Conservation (phyloP, 352 stramenopile species). For the Pythium apleroticum region DNA sequence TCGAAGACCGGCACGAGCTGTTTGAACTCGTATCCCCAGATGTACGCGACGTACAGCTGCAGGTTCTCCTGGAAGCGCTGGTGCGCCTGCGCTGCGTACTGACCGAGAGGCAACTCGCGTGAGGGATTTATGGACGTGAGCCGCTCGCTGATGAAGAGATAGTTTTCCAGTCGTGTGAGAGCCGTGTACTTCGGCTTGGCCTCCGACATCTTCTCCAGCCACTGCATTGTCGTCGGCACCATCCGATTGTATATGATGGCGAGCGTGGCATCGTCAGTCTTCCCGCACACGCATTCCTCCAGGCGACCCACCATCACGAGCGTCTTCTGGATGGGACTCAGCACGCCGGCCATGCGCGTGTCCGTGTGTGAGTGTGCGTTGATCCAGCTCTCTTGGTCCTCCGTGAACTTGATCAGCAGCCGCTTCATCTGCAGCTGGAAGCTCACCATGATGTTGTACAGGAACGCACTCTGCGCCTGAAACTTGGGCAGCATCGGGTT, state of each 20-base stretch:
- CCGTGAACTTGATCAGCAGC: slow-evolving; percentile 74
- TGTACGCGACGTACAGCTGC: slow-evolving; percentile 51
- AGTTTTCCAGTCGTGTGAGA: slow-evolving; percentile 70
- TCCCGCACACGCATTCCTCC: slow-evolving; percentile 60
- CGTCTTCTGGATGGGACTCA: slow-evolving; percentile 65
- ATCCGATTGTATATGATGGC: slow-evolving; percentile 68
- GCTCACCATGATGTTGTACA: slow-evolving; percentile 68
- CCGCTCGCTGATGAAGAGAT: slow-evolving; percentile 58
- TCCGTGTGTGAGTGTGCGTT: slow-evolving; percentile 54
- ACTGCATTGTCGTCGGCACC: slow-evolving; percentile 57
- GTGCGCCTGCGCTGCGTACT: slow-evolving; percentile 49
- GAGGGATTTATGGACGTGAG: slow-evolving; percentile 47
- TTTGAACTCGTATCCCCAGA: slow-evolving; percentile 75
- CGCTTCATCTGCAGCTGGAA: slow-evolving; percentile 83
- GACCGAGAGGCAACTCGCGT: slow-evolving; percentile 44
- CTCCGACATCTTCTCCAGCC: slow-evolving; percentile 69
- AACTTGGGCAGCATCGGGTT: slow-evolving; percentile 43
- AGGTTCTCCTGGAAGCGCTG: slow-evolving; percentile 44
- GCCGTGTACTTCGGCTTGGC: slow-evolving; percentile 66
- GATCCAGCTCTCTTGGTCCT: slow-evolving; percentile 76
- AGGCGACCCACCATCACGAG: slow-evolving; percentile 64
- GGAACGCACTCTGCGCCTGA: slow-evolving; percentile 54
- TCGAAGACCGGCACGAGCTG: slow-evolving; percentile 56
- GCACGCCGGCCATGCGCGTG: slow-evolving; percentile 69
- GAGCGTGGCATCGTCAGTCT: slow-evolving; percentile 55